Evolutionary conservation across 331 rosid species (phyloP).

Genomic region (Quercus phellos): DNA sequence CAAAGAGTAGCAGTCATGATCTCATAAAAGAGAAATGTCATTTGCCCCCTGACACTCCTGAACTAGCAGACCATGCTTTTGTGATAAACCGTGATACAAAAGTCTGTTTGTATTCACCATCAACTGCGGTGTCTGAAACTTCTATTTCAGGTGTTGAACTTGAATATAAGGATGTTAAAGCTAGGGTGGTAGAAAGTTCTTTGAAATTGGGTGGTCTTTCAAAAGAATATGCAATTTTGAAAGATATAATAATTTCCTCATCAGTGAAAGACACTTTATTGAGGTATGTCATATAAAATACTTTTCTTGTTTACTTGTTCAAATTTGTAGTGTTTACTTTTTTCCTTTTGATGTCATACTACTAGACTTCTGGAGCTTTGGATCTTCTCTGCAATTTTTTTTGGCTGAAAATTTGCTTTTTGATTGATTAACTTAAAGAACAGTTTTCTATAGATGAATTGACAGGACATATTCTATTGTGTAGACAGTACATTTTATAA

Average conservation of each 20-base stretch:
- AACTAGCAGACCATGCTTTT: conserved; percentile 39
- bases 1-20: conserved; percentile 20
- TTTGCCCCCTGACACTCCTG: conserved; percentile 28
- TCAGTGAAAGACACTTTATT: conserved; percentile 47
- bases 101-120: conserved; percentile 46
- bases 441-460: no score
- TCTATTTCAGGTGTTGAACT: conserved; percentile 28
- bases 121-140: conserved; percentile 35
- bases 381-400: neutral
- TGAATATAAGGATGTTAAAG: conserved; percentile 27
- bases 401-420: neutral
- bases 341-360: neutral
- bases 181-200: conserved; percentile 17
- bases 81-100: conserved; percentile 45
- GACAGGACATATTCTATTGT: no score
- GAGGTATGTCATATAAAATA: conserved; percentile 47
- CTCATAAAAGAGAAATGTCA: conserved; percentile 25
- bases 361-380: neutral
- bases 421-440: neutral
- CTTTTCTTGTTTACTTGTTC: neutral
- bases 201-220: conserved; percentile 78
- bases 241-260: conserved; percentile 57
- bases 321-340: neutral
- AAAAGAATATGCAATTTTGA: conserved; percentile 62
- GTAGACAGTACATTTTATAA: no score